Evolutionary conservation across 306 rosid species (phyloP).

Genomic region (Cicer cuneatum): DNA sequence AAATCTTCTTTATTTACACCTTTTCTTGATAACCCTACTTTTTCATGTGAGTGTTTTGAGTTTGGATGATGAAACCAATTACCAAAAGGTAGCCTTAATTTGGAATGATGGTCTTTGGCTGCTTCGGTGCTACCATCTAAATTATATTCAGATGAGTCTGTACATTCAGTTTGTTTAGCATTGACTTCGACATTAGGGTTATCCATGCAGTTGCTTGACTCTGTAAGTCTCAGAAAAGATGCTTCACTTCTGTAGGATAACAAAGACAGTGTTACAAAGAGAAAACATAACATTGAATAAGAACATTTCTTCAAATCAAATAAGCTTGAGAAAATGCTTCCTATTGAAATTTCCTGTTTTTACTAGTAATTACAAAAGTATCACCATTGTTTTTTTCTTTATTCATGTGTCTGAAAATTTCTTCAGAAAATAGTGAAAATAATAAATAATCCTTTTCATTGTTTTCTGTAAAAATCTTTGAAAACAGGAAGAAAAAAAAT

Average conservation of each 20-base stretch:
- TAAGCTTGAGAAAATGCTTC: background rate
- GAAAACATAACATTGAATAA: background rate
- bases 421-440: background rate
- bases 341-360: background rate
- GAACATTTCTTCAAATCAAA: background rate
- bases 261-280: slow-evolving; percentile 34
- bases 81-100: slow-evolving; percentile 57
- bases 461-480: background rate
- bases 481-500: background rate
- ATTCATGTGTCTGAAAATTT: background rate
- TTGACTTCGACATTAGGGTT: slow-evolving; percentile 49
- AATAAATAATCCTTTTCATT: background rate
- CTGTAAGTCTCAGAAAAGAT: slow-evolving; percentile 67
- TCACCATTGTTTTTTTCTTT: background rate
- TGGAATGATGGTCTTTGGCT: slow-evolving; percentile 43
- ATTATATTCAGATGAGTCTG: slow-evolving; percentile 47
- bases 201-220: slow-evolving; percentile 50
- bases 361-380: background rate
- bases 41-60: slow-evolving; percentile 50
- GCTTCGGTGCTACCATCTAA: slow-evolving; percentile 45
- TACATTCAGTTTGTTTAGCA: slow-evolving; percentile 43
- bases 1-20: slow-evolving; percentile 46
- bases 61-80: slow-evolving; percentile 59
- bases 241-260: slow-evolving; percentile 79
- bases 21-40: slow-evolving; percentile 48